Evolutionary conservation across 176 grass and related monocot genomes (phyloP), one percentile per base, ranked within the genome.

Genomic region (Chloris gayana): DNA sequence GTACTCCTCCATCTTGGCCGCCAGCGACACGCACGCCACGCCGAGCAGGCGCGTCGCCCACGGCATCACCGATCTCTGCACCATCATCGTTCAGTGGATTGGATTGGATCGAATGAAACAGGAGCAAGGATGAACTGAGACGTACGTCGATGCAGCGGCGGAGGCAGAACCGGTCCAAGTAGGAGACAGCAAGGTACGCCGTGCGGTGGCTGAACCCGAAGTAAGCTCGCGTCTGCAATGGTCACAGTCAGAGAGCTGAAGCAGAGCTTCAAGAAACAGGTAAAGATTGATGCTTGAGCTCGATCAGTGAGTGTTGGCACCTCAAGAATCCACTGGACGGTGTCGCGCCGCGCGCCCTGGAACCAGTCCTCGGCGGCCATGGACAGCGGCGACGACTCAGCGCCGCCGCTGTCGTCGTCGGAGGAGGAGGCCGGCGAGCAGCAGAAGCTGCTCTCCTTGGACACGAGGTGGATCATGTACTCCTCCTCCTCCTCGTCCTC

Each of bases 1-100:
- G 74, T 77, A 83, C 77, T 98, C 92, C 73, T 98, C 95, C 92
- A 98, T 95, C 85, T 98, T 98, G 0, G 92, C 95, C 41, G 95
- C 95, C 75, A 98, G 74, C 18, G 92, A 93, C 46, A 93, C 72
- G 72, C 95, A 98, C 45, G 95, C 90, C 29, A 95, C 72, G 4
- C 92, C 87, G 50, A 95, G 39, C 49, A 98, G 80, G 39, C 88
- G 59, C 57, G 79, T 33, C 42, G 92, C 89, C 95, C 95, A 98
- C 26, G 83, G 78, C 85, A 91, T 87, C 74, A 70, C 88, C 19
- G 83, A 87, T 75, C 87, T 78, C 76, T 86, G 65, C 85, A 83
- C 44, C 47, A 29, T 3, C 78, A 38, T 14, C 45, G 42, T 22
- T 75, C 46, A 51, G 14, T 69, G 27, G 54, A 21, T 45, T 2